phyloP scores from a whole-genome alignment of 208 protist genomes.

The Blechomonas ayalai region DNA sequence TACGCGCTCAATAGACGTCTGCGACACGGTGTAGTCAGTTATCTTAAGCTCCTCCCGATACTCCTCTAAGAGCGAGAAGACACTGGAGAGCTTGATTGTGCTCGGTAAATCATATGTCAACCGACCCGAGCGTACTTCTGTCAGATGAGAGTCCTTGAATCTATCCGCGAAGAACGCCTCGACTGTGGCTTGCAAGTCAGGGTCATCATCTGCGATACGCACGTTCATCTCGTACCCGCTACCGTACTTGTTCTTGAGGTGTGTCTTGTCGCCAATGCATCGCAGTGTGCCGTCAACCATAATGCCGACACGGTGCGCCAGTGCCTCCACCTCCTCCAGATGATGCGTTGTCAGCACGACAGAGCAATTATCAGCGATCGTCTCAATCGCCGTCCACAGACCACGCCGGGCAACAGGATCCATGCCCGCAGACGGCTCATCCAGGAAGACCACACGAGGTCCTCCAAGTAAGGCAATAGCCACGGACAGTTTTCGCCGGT shows the following conservation, averaged over 20 bases:
- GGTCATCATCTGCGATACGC: constrained; percentile 19
- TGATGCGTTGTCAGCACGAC: constrained; percentile 90
- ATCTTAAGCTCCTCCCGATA: constrained; percentile 28
- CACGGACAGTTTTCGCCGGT: constrained; percentile 76
- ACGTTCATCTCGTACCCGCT: constrained; percentile 58
- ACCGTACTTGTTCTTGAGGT: constrained; percentile 80
- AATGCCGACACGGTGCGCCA: constrained; percentile 81
- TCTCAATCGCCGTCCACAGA: constrained; percentile 73
- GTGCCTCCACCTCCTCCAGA: constrained; percentile 88
- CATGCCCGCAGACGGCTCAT: constrained; percentile 88
- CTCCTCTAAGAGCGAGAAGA: constrained; percentile 38
- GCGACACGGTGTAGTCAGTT: constrained; percentile 65
- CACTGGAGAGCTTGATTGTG: constrained; percentile 19
- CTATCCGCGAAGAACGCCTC: constrained; percentile 26
- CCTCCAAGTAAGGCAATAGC: constrained; percentile 82
- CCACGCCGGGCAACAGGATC: constrained; percentile 71
- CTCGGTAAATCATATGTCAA: constrained; percentile 38
- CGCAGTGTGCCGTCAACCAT: constrained; percentile 82
- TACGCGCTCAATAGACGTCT: constrained; percentile 84
- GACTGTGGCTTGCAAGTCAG: constrained; percentile 1
- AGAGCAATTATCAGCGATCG: constrained; percentile 50
- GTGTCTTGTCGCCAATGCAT: constrained; percentile 81
- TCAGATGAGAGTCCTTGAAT: constrained; percentile 21
- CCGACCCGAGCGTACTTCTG: constrained; percentile 26
- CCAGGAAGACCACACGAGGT: constrained; percentile 61